Evolutionary conservation across 106 monocot genomes (phyloP), one percentile per base, ranked within the genome.

Genomic region (Allium fistulosum): DNA sequence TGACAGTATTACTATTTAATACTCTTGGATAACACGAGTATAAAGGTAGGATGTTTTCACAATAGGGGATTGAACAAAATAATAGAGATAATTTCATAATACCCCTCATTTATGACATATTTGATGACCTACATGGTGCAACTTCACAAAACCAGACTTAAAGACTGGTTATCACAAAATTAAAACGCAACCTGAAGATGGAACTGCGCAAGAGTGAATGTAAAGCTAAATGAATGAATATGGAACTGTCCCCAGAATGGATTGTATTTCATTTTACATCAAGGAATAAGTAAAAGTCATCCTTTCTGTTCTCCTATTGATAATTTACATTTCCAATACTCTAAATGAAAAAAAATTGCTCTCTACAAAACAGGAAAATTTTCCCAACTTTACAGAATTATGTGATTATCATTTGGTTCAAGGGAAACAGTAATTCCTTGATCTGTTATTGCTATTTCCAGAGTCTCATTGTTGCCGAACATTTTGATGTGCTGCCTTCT

Each of bases 401-500:
- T 3, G 11, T 11, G 2, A 37, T 37, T 37, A 0, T 6, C 4
- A 55, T 55, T 55, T 55, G 3, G 11, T 55, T 55, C 53, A 55
- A 5, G 5, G 37, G 37, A 37, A 37, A 37, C 37, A 37, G 37
- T 0, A 37, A 37, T 37, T 37, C 37, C 37, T 37, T 37, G 37
- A 37, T 37, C 37, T 37, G 37, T 37, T 37, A 37, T 22, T 22
- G 16, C 13, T 28, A 68, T 62, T 71, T 92, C 86, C 83, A 83
- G 65, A 14, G 48, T 17, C 65, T 63, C 63, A 45, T 17, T 49
- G 17, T 17, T 89, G 73, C 59, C 86, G 72, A n/a, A 86, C 81
- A 86, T 86, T 89, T 57, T 93, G 93, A 84, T 93, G 89, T 37
- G 77, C 93, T 47, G 89, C 84, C 79, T 89, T 93, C 75, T 84